These are phyloP conservation scores for Candida nanaspora DNA, from an alignment of 805 yeast species.

Conservation along the genomic window DNA sequence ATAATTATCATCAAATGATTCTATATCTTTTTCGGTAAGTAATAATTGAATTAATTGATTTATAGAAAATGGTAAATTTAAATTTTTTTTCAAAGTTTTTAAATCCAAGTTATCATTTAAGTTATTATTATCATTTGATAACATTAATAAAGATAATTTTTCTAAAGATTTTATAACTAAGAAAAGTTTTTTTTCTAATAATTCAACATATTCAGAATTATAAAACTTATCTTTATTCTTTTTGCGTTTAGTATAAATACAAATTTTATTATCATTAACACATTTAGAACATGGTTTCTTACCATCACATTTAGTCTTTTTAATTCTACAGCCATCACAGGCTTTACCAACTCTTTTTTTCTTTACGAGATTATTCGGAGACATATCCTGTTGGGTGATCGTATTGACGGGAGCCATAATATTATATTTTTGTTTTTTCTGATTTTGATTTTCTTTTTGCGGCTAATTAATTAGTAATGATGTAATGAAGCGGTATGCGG, in stretches of 20 bases:
- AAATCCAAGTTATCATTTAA: not conserved
- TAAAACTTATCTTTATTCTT: constrained; percentile 47
- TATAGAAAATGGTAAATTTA: not conserved
- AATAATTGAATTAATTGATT: not conserved
- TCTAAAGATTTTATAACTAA: constrained; percentile 45
- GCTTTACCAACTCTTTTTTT: constrained; percentile 60
- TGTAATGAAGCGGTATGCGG: too few relatives aligned
- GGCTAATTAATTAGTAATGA: too few relatives aligned
- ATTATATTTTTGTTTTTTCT: too few relatives aligned
- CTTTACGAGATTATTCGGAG: not conserved
- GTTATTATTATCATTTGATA: constrained; percentile 5
- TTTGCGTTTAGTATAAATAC: constrained; percentile 51
- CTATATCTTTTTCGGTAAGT: not conserved
- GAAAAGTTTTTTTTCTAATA: constrained; percentile 50
- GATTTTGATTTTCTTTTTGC: too few relatives aligned
- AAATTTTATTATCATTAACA: constrained; percentile 46
- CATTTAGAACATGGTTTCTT: constrained; percentile 54
- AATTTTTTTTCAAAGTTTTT: not conserved
- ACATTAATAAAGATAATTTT: constrained; percentile 26
- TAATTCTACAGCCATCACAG: constrained; percentile 55
- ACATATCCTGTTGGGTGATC: too few relatives aligned
- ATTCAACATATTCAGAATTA: constrained; percentile 55
- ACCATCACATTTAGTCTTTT: constrained; percentile 60
- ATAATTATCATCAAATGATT: not conserved
- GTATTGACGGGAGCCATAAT: too few relatives aligned